Evolutionary conservation across 2,329 filamentous ascomycete species (phyloP), one percentile per base, ranked within the genome.

Genomic region (Myriosclerotinia curreyana): DNA sequence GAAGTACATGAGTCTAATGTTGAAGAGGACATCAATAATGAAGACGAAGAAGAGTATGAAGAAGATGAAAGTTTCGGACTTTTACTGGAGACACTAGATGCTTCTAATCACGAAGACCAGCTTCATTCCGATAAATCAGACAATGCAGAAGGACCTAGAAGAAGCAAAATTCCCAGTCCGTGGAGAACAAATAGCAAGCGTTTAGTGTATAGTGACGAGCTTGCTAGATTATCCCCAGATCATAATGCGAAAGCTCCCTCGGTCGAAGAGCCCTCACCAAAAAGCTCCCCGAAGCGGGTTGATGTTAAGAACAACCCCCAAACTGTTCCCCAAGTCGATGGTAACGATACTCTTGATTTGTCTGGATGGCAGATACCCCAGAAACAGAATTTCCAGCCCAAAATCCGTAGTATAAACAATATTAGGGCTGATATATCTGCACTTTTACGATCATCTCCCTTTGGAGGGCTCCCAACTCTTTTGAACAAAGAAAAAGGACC

Each of bases 41-140:
- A 22, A 15, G 12, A 61, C 9, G 46, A 49, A 14, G 9, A 46
- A 36, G 65, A 46, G 1, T 64, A 69, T n/a, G 66, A 71, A 15
- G 71, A 71, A 20, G 70, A 71, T 53, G 72, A 75, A 50, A 71
- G 71, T 28, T 73, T 74, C 62, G 72, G 68, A 7, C 64, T 74
- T 20, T 56, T 75, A 20, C 62, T 74, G 17, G 74, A 75, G 52
- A 75, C 74, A 15, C 61, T 74, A 36, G 72, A 73, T 51, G 74
- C 73, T 17, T 74, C 73, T 22, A 44, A 62, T 12, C 60, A 56
- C 31, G 60, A 62, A 55, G n/a, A 20, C 15, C 40, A 56, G 60
- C 52, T 62, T 20, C 42, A 59, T 44, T 73, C 73, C 6, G 55
- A 28, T 15, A 66, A 67, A 50, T 67, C 60, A 12, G 65, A 69